Conservation (phyloP, 2,329 filamentous ascomycete species). For the Penicillium sp. region DNA sequence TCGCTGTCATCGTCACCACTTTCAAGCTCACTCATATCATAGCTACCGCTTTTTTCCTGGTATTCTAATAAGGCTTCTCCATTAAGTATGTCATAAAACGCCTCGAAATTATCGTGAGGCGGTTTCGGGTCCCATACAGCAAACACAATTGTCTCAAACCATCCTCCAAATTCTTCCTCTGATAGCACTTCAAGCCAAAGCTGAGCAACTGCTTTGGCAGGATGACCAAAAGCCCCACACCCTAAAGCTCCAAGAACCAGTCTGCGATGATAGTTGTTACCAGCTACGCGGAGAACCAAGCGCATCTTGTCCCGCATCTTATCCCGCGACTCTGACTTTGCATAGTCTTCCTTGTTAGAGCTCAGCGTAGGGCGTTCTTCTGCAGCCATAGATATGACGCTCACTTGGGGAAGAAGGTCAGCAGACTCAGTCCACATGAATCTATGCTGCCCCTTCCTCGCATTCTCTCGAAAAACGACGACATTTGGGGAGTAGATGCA, state of each 20-base stretch:
- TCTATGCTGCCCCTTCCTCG: constrained; percentile 48
- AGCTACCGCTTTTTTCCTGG: no score
- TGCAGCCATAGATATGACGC: constrained; percentile 66
- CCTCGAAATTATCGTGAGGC: neutral
- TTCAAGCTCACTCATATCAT: no score
- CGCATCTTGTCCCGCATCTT: constrained; percentile 68
- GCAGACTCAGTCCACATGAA: constrained; percentile 48
- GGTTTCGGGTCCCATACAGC: constrained; percentile 58
- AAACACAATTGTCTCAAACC: constrained; percentile 69
- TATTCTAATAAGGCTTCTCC: no score
- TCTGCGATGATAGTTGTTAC: constrained; percentile 58
- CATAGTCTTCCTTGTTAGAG: constrained; percentile 6
- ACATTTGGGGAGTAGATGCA: constrained; percentile 66
- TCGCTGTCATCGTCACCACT: no score
- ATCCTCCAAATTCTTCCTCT: constrained; percentile 66
- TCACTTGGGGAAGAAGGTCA: constrained; percentile 55
- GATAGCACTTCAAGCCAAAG: constrained; percentile 66
- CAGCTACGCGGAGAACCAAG: constrained; percentile 63
- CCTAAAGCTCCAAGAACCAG: constrained; percentile 71
- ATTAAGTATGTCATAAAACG: neutral
- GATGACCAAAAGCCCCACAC: constrained; percentile 70
- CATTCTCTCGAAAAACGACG: constrained; percentile 60
- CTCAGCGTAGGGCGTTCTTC: constrained; percentile 47
- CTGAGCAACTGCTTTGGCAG: constrained; percentile 62
- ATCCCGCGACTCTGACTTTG: constrained; percentile 50